Conservation (phyloP, 2,329 filamentous ascomycete genomes). For the Diaporthe citri region DNA sequence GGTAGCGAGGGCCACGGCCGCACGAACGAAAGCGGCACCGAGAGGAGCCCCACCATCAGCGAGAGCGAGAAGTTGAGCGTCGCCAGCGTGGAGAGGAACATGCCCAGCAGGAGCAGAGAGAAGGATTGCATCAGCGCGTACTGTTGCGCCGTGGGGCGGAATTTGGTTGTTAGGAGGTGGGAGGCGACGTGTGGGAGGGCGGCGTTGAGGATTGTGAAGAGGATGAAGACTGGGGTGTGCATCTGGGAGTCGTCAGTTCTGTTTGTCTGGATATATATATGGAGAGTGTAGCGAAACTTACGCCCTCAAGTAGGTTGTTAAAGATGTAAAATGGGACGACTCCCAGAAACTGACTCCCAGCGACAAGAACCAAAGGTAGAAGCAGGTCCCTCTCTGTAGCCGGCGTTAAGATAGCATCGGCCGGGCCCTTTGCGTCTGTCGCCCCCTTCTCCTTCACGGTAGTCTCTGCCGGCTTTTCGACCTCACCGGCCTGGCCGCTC, state of each 20-base stretch:
- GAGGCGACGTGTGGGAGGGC: slow-evolving; percentile 70
- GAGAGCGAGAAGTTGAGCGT: slow-evolving; percentile 96
- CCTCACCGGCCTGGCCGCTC: slow-evolving; percentile 69
- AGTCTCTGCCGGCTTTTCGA: slow-evolving; percentile 47
- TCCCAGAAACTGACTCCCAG: slow-evolving; percentile 80
- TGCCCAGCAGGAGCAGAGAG: slow-evolving; percentile 90
- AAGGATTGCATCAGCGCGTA: slow-evolving; percentile 87
- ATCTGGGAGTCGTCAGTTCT: slow-evolving; percentile 60
- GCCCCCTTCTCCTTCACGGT: slow-evolving; percentile 48
- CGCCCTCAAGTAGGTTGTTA: slow-evolving; percentile 76
- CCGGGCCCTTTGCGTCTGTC: slow-evolving; percentile 48
- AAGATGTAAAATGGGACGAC: slow-evolving; percentile 88
- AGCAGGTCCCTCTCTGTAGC: slow-evolving; percentile 74
- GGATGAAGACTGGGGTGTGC: slow-evolving; percentile 69
- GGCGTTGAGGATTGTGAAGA: slow-evolving; percentile 68
- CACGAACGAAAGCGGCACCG: slow-evolving; percentile 83
- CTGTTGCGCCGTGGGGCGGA: slow-evolving; percentile 73
- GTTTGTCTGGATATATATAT: too few species aligned
- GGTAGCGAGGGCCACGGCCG: slow-evolving; percentile 58
- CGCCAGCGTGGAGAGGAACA: slow-evolving; percentile 91
- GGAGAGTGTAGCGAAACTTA: too few species aligned
- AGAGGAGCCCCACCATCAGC: slow-evolving; percentile 84
- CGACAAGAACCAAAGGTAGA: slow-evolving; percentile 80
- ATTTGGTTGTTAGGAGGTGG: slow-evolving; percentile 63
- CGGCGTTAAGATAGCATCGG: slow-evolving; percentile 39